These are phyloP conservation scores for Tylopilus sp. DNA, from an alignment of 1,284 basidiomycete species.

Conservation along the genomic window DNA sequence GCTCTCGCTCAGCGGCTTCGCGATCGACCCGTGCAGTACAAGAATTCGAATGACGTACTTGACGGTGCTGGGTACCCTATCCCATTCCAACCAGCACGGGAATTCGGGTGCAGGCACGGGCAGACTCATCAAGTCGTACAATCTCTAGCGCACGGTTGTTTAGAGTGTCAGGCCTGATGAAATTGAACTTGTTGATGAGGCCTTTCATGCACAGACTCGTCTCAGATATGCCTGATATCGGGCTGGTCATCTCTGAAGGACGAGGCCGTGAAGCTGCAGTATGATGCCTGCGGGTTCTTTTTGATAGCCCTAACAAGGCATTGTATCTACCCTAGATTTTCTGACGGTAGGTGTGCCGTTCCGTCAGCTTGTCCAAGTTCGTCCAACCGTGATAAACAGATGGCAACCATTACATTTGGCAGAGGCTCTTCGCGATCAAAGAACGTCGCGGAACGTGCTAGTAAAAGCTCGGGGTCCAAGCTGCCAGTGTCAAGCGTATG, in stretches of 20 bases:
- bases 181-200: constrained; percentile 85
- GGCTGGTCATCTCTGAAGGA: constrained; percentile 80
- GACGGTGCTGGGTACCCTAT: constrained; percentile 76
- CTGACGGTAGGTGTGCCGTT: constrained; percentile 73
- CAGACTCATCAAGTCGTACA: constrained; percentile 71
- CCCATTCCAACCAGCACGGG: constrained; percentile 9
- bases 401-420: constrained; percentile 84
- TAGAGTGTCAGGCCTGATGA: constrained; percentile 82
- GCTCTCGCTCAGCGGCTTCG: constrained; percentile 87
- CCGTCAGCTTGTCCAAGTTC: constrained; percentile 74
- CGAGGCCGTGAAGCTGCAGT: constrained; percentile 83
- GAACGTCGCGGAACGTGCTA: too few relatives aligned
- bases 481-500: too few relatives aligned
- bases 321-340: constrained; percentile 70
- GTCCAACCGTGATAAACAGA: constrained; percentile 82
- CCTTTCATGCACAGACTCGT: constrained; percentile 92
- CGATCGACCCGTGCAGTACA: constrained; percentile 90
- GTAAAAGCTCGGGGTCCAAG: constrained; percentile 85
- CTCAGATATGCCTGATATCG: constrained; percentile 70
- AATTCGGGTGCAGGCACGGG: constrained; percentile 1
- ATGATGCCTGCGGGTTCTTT: constrained; percentile 85
- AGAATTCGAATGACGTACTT: constrained; percentile 86
- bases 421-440: too few relatives aligned
- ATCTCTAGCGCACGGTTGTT: constrained; percentile 79
- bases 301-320: constrained; percentile 81